phyloP scores from a whole-genome alignment of 2,329 filamentous ascomycete species.

The Sclerotinia minor region DNA sequence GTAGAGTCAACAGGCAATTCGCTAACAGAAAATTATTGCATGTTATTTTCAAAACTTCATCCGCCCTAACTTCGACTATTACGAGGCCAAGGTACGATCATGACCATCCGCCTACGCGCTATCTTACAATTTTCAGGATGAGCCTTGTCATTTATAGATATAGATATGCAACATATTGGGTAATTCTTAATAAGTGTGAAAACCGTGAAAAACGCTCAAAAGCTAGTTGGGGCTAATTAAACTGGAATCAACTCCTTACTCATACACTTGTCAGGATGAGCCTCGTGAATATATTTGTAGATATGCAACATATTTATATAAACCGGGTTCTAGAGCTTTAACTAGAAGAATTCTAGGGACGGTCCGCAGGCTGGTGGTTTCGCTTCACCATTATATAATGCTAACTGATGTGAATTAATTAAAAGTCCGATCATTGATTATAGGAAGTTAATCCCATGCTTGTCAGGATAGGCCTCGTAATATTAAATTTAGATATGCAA shows the following conservation, averaged over 20 bases:
- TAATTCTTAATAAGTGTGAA: no score
- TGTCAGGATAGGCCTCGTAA: not conserved
- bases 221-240: no score
- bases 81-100: not conserved
- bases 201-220: no score
- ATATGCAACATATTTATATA: not conserved
- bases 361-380: not conserved
- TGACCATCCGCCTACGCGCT: not conserved
- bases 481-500: not conserved
- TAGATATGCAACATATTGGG: not conserved
- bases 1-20: no score
- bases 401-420: no score
- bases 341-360: not conserved
- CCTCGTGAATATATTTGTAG: fast-evolving
- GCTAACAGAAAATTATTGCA: no score
- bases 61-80: no score
- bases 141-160: not conserved
- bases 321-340: not conserved
- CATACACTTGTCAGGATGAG: not conserved
- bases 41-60: no score
- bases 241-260: no score
- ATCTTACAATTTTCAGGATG: not conserved
- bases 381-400: no score
- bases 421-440: no score
- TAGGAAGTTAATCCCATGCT: no score